These are phyloP conservation scores for Rhododendron henanense DNA, from an alignment of 148 eudicot species.

Conservation along the genomic window DNA sequence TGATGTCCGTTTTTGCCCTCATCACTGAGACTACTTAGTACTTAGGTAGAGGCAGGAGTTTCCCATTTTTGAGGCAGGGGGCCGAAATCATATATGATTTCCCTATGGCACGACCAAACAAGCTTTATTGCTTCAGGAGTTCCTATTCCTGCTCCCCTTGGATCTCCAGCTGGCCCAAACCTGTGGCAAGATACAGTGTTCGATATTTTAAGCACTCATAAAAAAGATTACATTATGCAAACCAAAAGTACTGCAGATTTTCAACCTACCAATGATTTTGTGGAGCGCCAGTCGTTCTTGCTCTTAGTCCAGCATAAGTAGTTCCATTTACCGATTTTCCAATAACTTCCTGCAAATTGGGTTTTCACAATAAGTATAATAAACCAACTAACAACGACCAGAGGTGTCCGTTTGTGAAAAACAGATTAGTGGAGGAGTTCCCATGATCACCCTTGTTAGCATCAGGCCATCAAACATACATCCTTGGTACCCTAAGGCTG, in stretches of 20 bases:
- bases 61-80: conserved; percentile 78
- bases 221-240: background rate
- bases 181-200: conserved; percentile 24
- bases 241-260: background rate
- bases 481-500: background rate
- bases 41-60: conserved; percentile 39
- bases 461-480: background rate
- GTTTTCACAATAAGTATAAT: background rate
- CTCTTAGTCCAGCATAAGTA: conserved; percentile 90
- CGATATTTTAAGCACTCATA: background rate
- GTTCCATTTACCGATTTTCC: conserved; percentile 94
- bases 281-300: conserved; percentile 99
- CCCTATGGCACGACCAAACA: conserved; percentile 99
- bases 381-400: background rate
- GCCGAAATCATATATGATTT: conserved; percentile 83
- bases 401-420: background rate
- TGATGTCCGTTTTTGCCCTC: background rate
- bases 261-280: conserved; percentile 85
- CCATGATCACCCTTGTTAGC: background rate
- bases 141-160: conserved; percentile 98
- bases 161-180: conserved; percentile 99
- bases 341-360: conserved; percentile 63
- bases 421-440: background rate
- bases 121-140: conserved; percentile 96
- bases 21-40: background rate